Conservation (phyloP, 108 stramenopile genomes). For the Cyclotella cryptica region DNA sequence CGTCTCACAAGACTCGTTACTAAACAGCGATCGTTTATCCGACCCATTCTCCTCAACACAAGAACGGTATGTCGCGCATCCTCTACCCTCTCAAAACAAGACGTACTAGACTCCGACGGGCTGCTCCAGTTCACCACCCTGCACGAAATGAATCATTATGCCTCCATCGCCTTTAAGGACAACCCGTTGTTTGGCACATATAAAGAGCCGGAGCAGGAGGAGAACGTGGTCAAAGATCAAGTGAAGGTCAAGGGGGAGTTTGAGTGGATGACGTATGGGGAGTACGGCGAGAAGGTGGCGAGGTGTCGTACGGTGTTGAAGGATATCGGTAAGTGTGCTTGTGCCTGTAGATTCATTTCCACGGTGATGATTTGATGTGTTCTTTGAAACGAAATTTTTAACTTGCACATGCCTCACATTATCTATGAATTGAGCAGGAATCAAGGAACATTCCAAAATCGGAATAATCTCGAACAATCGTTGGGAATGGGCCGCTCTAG, state of each 20-base stretch:
- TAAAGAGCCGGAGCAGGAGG: slow-evolving; percentile 27
- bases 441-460: slow-evolving; percentile 74
- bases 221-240: slow-evolving; percentile 48
- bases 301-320: slow-evolving; percentile 73
- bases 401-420: neutral
- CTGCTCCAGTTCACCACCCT: slow-evolving; percentile 73
- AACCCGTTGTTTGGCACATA: slow-evolving; percentile 83
- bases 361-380: neutral
- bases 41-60: neutral
- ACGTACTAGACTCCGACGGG: slow-evolving; percentile 68
- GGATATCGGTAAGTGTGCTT: slow-evolving; percentile 75
- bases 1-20: slow-evolving; percentile 22
- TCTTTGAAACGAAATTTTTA: neutral
- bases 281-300: slow-evolving; percentile 71
- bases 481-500: slow-evolving; percentile 93
- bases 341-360: neutral
- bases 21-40: neutral
- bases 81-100: slow-evolving; percentile 50
- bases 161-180: slow-evolving; percentile 65
- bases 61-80: slow-evolving; percentile 4
- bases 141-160: slow-evolving; percentile 77
- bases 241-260: slow-evolving; percentile 49
- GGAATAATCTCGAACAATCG: slow-evolving; percentile 95
- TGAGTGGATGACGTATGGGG: slow-evolving; percentile 81
- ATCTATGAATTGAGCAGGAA: slow-evolving; percentile 50